Percentiles rank a stretch among this genome's conserved stretches.
These are phyloP conservation scores for Phytophthora lateralis DNA, from an alignment of 352 stramenopile species.

Conservation along the genomic window DNA sequence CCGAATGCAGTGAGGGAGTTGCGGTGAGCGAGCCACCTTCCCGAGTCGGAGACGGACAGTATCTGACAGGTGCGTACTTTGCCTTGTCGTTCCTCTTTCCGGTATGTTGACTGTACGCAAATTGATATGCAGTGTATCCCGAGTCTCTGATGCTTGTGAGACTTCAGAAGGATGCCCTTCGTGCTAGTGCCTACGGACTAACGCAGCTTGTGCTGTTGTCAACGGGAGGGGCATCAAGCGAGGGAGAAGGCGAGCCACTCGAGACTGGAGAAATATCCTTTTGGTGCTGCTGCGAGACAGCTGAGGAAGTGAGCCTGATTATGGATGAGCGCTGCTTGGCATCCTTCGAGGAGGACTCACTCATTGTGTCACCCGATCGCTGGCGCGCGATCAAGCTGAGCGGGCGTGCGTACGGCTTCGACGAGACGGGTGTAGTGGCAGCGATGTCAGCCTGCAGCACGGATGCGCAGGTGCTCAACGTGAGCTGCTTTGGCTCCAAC, in stretches of 20 bases:
- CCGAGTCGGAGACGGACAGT: conserved; percentile 74
- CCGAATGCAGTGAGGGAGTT: conserved; percentile 10
- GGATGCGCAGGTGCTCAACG: conserved; percentile 84
- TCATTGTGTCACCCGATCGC: conserved; percentile 85
- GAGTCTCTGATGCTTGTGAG: conserved; percentile 79
- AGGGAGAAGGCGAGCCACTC: conserved; percentile 19
- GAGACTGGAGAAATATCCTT: conserved; percentile 54
- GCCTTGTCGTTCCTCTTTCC: background rate
- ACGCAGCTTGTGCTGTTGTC: conserved; percentile 81
- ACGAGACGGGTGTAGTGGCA: conserved; percentile 87
- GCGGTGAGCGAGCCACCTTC: conserved; percentile 7
- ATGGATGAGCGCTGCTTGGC: conserved; percentile 69
- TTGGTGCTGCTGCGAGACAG: conserved; percentile 87
- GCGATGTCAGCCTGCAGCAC: conserved; percentile 85
- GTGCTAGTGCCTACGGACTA: conserved; percentile 74
- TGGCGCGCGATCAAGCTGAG: conserved; percentile 89
- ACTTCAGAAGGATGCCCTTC: conserved; percentile 75
- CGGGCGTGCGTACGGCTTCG: conserved; percentile 80
- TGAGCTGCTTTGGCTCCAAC: conserved; percentile 87
- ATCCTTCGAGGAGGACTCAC: conserved; percentile 71
- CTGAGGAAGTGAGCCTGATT: conserved; percentile 85
- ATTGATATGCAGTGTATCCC: conserved; percentile 58
- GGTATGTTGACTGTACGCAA: conserved; percentile 1
- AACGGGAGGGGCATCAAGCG: conserved; percentile 19
- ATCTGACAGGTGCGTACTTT: conserved; percentile 58